Percentiles rank a stretch among this genome's conserved stretches.
Evolutionary conservation across 1,284 basidiomycete genomes (phyloP).

Genomic region (Coniophora puteana): DNA sequence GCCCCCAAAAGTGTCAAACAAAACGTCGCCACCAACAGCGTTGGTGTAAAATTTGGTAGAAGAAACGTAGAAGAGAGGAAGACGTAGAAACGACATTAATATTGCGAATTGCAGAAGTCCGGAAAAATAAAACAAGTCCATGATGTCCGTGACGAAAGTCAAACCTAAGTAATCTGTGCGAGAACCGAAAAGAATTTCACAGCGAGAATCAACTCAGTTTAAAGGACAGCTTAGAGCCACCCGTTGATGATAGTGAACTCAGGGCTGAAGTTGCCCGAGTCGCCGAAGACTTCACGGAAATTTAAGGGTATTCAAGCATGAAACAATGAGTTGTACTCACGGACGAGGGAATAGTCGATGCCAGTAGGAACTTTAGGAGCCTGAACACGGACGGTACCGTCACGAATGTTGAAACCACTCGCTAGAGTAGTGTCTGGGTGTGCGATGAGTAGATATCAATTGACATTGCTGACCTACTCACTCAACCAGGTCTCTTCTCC

Average conservation of each 20-base stretch:
- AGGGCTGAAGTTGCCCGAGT: constrained; percentile 30
- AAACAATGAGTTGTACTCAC: constrained; percentile 32
- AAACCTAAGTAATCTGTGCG: too few relatives aligned
- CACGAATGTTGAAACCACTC: constrained; percentile 28
- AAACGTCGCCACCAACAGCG: too few relatives aligned
- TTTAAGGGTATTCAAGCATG: neutral
- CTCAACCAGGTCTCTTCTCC: constrained; percentile 23
- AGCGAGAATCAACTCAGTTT: too few relatives aligned
- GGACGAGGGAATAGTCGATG: constrained; percentile 30
- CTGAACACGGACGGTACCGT: constrained; percentile 25
- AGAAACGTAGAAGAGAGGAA: too few relatives aligned
- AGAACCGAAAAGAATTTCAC: too few relatives aligned
- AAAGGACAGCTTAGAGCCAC: too few relatives aligned
- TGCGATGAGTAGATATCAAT: constrained; percentile 1
- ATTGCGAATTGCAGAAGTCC: too few relatives aligned
- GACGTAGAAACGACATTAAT: too few relatives aligned
- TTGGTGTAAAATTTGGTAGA: too few relatives aligned
- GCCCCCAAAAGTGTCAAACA: too few relatives aligned
- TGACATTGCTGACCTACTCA: constrained; percentile 16
- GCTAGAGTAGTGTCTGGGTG: constrained; percentile 17
- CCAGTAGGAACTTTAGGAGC: constrained; percentile 31
- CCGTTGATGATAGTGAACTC: constrained; percentile 35
- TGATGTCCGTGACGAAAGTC: too few relatives aligned
- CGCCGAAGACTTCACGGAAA: constrained; percentile 31
- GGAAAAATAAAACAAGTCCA: too few relatives aligned